Conservation (phyloP, 345 rosid genomes). For the Salix caprea region DNA sequence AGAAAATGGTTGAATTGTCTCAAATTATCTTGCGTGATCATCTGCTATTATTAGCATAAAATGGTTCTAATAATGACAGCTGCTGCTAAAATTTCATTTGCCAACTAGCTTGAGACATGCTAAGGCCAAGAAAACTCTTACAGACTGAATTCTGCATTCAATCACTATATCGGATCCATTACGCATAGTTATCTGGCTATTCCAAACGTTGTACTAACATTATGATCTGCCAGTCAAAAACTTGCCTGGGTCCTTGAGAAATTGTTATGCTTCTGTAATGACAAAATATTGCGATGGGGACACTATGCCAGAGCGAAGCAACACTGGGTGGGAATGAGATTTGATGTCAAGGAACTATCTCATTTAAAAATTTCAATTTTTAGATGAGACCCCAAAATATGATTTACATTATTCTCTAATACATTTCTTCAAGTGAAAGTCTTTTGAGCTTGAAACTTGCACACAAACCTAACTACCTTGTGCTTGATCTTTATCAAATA, state of each 20-base stretch:
- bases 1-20: background rate
- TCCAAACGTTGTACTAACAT: background rate
- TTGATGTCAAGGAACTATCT: no score
- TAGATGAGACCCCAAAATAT: no score
- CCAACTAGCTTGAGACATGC: background rate
- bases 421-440: no score
- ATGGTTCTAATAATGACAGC: background rate
- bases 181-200: background rate
- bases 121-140: background rate
- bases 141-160: background rate
- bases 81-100: background rate
- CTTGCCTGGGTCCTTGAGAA: background rate
- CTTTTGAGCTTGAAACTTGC: no score
- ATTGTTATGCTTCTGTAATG: background rate
- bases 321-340: background rate
- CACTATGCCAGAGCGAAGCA: background rate
- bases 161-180: no score
- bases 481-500: no score
- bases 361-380: no score
- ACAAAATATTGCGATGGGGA: background rate
- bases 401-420: no score
- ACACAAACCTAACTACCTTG: no score
- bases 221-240: no score
- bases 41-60: background rate
- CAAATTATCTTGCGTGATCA: background rate